Base-by-base conservation (phyloP, 148 eudicot species). In the Cornus suecica region DNA sequence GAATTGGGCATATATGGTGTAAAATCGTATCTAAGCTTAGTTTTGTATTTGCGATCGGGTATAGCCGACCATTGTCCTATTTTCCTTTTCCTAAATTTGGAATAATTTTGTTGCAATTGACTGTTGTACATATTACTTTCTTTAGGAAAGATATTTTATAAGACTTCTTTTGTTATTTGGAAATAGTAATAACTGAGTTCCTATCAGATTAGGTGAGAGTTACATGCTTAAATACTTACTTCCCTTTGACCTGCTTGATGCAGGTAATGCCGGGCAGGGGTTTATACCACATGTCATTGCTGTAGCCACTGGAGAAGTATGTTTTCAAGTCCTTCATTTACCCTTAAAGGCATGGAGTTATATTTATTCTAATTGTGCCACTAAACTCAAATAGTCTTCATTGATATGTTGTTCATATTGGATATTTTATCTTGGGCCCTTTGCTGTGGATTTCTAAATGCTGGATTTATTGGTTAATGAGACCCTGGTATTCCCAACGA, bases 271-370 rank as follows among this genome's bases (percentile, higher is more conserved):
- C 3, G 90, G 90, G 48, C 84, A 84, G 73, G 78, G 87, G 62
- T 87, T 87, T 72, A 76, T 80, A 65, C 87, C 87, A 16, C 84
- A 84, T 71, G 72, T 84, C 26, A 80, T 87, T 24, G 54, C 80
- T 76, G 86, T 84, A 3, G 80, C 82, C 62, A 80, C 87, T 10
- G 90, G 87, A 78, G 90, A 87, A 73, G 90, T 87, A 80, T 69
- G 85, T 34, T 58, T 80, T 23, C 52, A 15, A 25, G 13, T 22
- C 65, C 68, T 61, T 30, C 1, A 60, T 15, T 61, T 60, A 34
- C 27, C 1, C 18, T 67, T 13, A 25, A 31, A 8, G 14, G 16
- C 58, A 45, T 4, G 20, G 1, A 69, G 58, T 61, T 5, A 68
- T 29, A 48, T 48, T 48, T 6, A 37, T 37, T 37, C 42, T 37